A percentile compares a stretch with the other conserved stretches of the same genome.
Conservation (phyloP, 2,329 filamentous ascomycete species). For the Dothiorella sarmentorum region DNA sequence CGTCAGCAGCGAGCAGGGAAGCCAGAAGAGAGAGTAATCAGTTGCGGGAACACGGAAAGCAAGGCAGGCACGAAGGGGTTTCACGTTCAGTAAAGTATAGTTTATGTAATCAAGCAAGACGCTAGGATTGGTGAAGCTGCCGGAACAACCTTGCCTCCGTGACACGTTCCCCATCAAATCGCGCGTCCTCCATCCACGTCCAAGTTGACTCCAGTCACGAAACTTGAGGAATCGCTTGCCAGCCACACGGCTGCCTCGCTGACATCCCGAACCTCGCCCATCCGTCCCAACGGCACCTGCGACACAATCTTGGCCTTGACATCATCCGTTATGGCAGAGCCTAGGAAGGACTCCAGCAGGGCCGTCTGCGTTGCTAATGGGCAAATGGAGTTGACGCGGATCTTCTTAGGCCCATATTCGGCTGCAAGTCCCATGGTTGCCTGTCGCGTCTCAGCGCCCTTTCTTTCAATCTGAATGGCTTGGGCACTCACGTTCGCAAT, state of each 20-base stretch:
- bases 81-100: no score
- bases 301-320: slow-evolving; percentile 51
- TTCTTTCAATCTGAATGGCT: not conserved
- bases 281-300: slow-evolving; percentile 57
- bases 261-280: slow-evolving; percentile 60
- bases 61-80: no score
- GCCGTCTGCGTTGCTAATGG: slow-evolving; percentile 67
- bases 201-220: slow-evolving; percentile 55
- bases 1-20: not conserved
- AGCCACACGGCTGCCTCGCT: slow-evolving; percentile 56
- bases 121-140: no score
- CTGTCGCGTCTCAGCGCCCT: slow-evolving; percentile 11
- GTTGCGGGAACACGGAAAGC: no score
- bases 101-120: no score
- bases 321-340: slow-evolving; percentile 58
- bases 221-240: slow-evolving; percentile 56
- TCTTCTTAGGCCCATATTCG: slow-evolving; percentile 69
- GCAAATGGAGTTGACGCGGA: slow-evolving; percentile 70
- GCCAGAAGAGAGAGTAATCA: not conserved
- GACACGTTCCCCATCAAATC: slow-evolving; percentile 28
- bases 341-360: slow-evolving; percentile 57
- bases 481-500: slow-evolving; percentile 53
- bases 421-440: slow-evolving; percentile 66
- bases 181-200: slow-evolving; percentile 38
- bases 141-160: slow-evolving; percentile 15